Conservation (phyloP, 371 early-diverging fungal species). For the Coemansia sp. region DNA sequence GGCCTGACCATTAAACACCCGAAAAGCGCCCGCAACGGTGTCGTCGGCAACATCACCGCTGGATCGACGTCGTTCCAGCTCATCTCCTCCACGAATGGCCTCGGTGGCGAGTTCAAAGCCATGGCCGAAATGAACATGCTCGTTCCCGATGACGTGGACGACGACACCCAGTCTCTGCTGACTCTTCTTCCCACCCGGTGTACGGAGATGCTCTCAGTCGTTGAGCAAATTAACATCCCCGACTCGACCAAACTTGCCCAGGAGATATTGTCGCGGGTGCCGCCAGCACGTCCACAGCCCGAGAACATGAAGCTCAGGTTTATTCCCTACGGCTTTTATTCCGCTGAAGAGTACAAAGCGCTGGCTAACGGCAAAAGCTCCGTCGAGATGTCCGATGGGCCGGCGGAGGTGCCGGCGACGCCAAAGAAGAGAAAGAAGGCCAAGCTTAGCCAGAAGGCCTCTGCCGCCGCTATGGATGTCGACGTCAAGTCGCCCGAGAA, state of each 20-base stretch:
- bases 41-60: slow-evolving; percentile 13
- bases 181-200: slow-evolving; percentile 27
- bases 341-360: slow-evolving; percentile 37
- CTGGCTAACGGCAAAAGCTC: slow-evolving; percentile 1
- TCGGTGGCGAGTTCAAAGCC: slow-evolving; percentile 27
- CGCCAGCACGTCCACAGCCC: slow-evolving; percentile 29
- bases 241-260: slow-evolving; percentile 17
- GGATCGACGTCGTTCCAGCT: slow-evolving; percentile 18
- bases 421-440: slow-evolving; percentile 28
- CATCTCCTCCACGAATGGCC: slow-evolving; percentile 7
- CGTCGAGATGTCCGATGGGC: not conserved
- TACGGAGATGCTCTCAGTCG: slow-evolving; percentile 25
- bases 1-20: slow-evolving; percentile 41
- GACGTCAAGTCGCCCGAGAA: slow-evolving; percentile 14
- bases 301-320: slow-evolving; percentile 44
- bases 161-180: slow-evolving; percentile 8
- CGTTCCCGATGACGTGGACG: slow-evolving; percentile 36
- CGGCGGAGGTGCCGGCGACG: slow-evolving; percentile 1
- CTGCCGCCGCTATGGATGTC: slow-evolving; percentile 2
- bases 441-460: not conserved
- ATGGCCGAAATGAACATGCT: slow-evolving; percentile 45
- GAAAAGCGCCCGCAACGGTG: slow-evolving; percentile 16
- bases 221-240: slow-evolving; percentile 37
- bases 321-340: slow-evolving; percentile 45
- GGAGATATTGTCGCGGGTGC: slow-evolving; percentile 15